phyloP scores from a whole-genome alignment of 2,329 filamentous ascomycete genomes.

The Penicillium sp. region DNA sequence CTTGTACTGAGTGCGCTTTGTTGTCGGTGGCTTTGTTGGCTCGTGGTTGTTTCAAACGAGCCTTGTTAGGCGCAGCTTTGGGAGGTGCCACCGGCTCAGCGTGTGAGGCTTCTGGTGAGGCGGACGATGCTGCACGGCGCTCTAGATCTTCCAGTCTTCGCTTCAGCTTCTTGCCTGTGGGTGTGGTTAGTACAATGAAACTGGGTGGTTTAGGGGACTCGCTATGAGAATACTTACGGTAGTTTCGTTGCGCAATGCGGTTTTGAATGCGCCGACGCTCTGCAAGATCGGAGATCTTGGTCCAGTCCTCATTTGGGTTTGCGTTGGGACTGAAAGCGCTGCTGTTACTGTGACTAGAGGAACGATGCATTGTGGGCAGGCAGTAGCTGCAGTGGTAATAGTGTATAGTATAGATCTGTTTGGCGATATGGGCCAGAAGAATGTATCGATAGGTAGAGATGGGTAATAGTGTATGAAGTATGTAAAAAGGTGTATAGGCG shows the following conservation, averaged over 20 bases:
- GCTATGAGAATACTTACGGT: constrained; percentile 69
- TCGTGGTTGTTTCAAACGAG: constrained; percentile 34
- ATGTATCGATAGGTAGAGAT: not conserved
- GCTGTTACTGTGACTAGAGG: constrained; percentile 75
- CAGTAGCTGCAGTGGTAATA: not conserved
- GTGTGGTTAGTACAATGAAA: not conserved
- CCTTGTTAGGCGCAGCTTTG: constrained; percentile 34
- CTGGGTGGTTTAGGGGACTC: not conserved
- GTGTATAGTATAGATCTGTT: not conserved
- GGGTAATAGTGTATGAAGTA: not conserved
- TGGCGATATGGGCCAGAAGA: not conserved
- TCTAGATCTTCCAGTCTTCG: constrained; percentile 70
- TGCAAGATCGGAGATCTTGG: constrained; percentile 96
- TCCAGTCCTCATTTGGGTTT: constrained; percentile 98
- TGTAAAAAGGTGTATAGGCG: constrained; percentile 15
- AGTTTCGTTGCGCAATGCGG: constrained; percentile 95
- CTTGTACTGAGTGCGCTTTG: constrained; percentile 30
- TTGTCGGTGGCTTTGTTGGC: constrained; percentile 37
- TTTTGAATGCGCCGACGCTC: constrained; percentile 96
- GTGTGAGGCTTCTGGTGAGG: constrained; percentile 65
- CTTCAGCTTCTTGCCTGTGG: constrained; percentile 69
- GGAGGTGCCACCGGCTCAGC: constrained; percentile 55
- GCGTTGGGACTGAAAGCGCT: constrained; percentile 94
- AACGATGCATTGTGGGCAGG: constrained; percentile 40
- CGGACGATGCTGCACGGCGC: constrained; percentile 65